Evolutionary conservation across 2,329 filamentous ascomycete species (phyloP).

Genomic region (Pseudophaeomoniella oleicola): DNA sequence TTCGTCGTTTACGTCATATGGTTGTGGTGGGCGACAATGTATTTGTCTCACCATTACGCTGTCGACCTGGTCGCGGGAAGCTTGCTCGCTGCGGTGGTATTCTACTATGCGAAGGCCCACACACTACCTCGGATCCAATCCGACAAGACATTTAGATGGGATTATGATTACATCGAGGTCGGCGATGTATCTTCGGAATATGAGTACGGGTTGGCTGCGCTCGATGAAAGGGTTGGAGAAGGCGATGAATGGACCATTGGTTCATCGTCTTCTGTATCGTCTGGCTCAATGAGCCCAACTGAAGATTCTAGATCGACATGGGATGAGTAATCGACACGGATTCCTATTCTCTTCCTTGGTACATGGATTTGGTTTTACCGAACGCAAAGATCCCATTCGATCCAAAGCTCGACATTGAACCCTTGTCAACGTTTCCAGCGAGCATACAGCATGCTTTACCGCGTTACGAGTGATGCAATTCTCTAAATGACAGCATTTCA

Average conservation of each 20-base stretch:
- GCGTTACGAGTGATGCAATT: not conserved
- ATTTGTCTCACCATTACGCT: constrained; percentile 92
- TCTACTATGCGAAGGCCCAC: constrained; percentile 65
- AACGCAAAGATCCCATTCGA: too few species aligned
- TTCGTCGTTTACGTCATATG: constrained; percentile 77
- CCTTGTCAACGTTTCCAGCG: too few species aligned
- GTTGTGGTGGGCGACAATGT: constrained; percentile 99
- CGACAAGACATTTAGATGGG: constrained; percentile 82
- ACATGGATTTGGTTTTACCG: too few species aligned
- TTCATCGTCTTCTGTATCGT: constrained; percentile 63
- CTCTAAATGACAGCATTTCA: not conserved
- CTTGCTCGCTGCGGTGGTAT: constrained; percentile 60
- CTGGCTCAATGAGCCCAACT: constrained; percentile 46
- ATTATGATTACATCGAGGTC: constrained; percentile 84
- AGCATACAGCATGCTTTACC: not conserved
- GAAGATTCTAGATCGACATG: constrained; percentile 35
- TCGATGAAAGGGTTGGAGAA: constrained; percentile 45
- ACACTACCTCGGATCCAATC: constrained; percentile 71
- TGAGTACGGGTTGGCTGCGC: constrained; percentile 40
- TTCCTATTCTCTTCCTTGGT: too few species aligned
- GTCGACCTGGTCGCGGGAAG: constrained; percentile 82
- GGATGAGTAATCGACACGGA: not conserved
- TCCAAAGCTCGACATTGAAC: too few species aligned
- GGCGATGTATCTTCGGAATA: constrained; percentile 48
- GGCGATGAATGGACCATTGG: constrained; percentile 86